Base-by-base conservation (phyloP, 148 eudicot genomes). In the Persicaria maculosa region DNA sequence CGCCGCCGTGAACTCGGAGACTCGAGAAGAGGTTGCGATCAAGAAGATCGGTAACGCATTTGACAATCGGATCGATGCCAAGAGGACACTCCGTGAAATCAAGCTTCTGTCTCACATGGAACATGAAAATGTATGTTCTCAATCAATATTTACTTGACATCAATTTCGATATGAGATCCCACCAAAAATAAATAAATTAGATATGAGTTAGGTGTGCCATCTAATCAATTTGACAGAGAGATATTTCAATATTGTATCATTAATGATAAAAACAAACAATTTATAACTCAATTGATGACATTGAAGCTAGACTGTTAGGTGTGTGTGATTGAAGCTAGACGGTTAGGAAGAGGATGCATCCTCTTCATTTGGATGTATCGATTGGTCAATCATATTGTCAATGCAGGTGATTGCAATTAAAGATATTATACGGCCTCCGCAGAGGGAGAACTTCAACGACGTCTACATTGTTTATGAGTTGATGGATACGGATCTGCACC, bases 71-170 rank as follows among this genome's bases (percentile, higher is more conserved):
- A 68, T 68, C 8, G 72, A 68, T 44, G 72, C 72, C 12, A 68
- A 68, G 72, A 68, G 72, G 72, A 68, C 72, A 2, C 43, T 68
- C 22, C 72, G 72, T 68, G 72, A 68, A 44, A 68, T 68, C 4
- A 68, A 68, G 72, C 72, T 68, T 68, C 36, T 68, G 20, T 45
- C 47, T 47, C 72, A 68, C 25, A 68, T 68, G 72, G 36, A 68
- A 36, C 72, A 68, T 68, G 72, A 45, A 68, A 68, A 68, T 68
- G 72, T 68, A 45, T 36, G 72, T 44, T 15, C 20, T 9, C 17
- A 19, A 1, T 52, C 4, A 14, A 57, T 17, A 9, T 22, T 11
- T 59, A 31, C 25, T 5, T 22, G 6, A 19, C 22, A 17, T 19
- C 8, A 2, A 17, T 55, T 4, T 22, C 25, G 25, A 22, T 22